A percentile compares a stretch with the other conserved stretches of the same genome.
These are phyloP conservation scores for Mycena vulgaris DNA, from an alignment of 768 basidiomycete genomes.

Conservation along the genomic window DNA sequence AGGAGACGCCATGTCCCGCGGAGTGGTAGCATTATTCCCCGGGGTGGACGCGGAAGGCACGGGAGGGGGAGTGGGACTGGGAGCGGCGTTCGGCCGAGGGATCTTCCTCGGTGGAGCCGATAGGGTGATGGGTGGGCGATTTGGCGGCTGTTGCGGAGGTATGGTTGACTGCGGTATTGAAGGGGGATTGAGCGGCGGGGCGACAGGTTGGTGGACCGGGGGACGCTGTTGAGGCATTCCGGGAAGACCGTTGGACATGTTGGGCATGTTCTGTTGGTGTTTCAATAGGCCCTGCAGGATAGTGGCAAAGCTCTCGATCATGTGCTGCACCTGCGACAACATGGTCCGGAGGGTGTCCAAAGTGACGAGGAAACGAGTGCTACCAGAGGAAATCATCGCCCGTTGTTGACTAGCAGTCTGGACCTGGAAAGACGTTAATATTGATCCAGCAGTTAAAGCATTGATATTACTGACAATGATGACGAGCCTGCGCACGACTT, in stretches of 20 bases:
- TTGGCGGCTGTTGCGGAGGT: constrained; percentile 37
- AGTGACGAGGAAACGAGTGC: constrained; percentile 58
- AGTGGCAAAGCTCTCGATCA: constrained; percentile 56
- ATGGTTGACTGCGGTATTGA: constrained; percentile 21
- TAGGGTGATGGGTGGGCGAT: constrained; percentile 43
- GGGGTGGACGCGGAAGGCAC: constrained; percentile 60
- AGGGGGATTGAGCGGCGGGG: constrained; percentile 15
- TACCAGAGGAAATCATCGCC: constrained; percentile 52
- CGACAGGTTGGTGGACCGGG: not conserved
- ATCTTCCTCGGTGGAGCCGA: constrained; percentile 44
- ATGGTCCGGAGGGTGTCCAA: constrained; percentile 61
- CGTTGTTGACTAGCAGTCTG: constrained; percentile 63
- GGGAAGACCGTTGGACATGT: constrained; percentile 25
- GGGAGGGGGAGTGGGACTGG: constrained; percentile 63
- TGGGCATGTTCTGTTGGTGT: constrained; percentile 35
- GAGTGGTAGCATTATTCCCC: constrained; percentile 64
- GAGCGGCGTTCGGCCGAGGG: constrained; percentile 45
- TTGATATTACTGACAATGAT: constrained; percentile 63
- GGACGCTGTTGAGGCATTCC: constrained; percentile 20
- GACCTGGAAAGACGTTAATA: constrained; percentile 49
- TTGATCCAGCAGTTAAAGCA: constrained; percentile 16
- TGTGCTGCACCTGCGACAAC: constrained; percentile 57
- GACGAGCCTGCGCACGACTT: constrained; percentile 63
- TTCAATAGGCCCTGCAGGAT: constrained; percentile 40
- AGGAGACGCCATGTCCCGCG: constrained; percentile 71